Base-by-base conservation (phyloP, 2,329 filamentous ascomycete genomes). In the Pseudogymnoascus sp. region DNA sequence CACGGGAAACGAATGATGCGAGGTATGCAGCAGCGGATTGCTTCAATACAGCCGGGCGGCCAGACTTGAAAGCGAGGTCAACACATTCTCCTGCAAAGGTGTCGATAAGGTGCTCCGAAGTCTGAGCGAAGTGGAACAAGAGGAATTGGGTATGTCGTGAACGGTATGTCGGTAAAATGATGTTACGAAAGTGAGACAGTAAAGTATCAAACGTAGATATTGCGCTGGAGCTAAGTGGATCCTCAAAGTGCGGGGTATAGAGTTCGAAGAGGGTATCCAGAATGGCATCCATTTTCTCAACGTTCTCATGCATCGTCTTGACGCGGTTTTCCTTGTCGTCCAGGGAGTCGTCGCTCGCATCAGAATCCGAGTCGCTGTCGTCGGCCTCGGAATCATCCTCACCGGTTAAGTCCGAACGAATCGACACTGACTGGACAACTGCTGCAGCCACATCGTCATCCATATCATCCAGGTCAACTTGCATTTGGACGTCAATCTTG, bases 141-240 rank as follows among this genome's bases (percentile, higher is more conserved):
- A 99, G 84, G 70, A 97, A 99, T 71, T 99, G 95, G 0, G 92
- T 92, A 74, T 97, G 93, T 36, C 95, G 88, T 23, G 92, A 96
- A 68, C 91, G 90, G 73, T 95, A 92, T 12, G 92, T 96, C 3
- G 93, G 92, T 31, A 99, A 82, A 64, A 99, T 91, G 71, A 92
- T 91, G 72, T 85, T 89, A 65, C 88, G 85, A 72, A 99, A 99
- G 73, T 96, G 92, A 59, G 87, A 84, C 28, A 97, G 81, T 40
- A 99, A 82, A 63, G 90, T 86, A 62, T 90, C 88, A 69, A 96
- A 90, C 60, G 86, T 85, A 63, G 87, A 85, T 67, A 89, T 84
- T 43, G 90, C 88, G 63, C 86, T 81, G 59, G 88, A 83, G 11
- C 86, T 85, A 38, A 87, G 84, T 8, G 89, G 88, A 53, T 87